phyloP scores from a whole-genome alignment of 768 basidiomycete species.

The Leccinellum luteum region DNA sequence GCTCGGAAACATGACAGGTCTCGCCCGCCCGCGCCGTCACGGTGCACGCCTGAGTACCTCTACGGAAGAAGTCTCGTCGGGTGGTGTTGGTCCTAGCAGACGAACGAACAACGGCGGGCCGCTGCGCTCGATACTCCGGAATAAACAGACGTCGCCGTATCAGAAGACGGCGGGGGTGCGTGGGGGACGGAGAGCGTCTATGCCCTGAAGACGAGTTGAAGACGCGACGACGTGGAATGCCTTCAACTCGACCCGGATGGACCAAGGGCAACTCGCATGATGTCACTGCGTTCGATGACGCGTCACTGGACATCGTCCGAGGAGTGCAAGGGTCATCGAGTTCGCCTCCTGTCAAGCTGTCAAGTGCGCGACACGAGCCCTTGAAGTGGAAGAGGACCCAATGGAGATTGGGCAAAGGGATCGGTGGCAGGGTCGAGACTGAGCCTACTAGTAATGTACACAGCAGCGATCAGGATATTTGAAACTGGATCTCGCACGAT shows the following conservation, averaged over 20 bases:
- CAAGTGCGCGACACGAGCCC: not conserved
- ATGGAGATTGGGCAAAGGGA: not conserved
- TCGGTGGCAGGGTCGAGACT: not conserved
- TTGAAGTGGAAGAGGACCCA: not conserved
- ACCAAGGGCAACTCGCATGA: not conserved
- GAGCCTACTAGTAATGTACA: not conserved
- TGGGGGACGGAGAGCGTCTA: constrained; percentile 1
- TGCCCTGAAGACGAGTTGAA: not conserved
- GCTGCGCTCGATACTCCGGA: constrained; percentile 16
- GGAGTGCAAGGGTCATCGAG: not conserved
- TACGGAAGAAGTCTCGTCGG: not conserved
- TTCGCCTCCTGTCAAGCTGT: not conserved
- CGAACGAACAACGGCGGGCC: constrained; percentile 1
- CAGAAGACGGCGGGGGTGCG: not conserved
- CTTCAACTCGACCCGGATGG: not conserved
- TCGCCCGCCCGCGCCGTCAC: not conserved
- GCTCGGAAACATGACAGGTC: not conserved
- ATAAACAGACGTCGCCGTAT: constrained; percentile 10
- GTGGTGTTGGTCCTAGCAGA: not conserved
- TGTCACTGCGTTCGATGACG: not conserved
- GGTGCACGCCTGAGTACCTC: not conserved
- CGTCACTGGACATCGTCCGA: not conserved
- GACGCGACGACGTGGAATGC: not conserved
- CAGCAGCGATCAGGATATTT: not conserved
- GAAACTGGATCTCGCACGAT: not conserved